A percentile compares a stretch with the other conserved stretches of the same genome.
These are phyloP conservation scores for Achaetomium macrosporum DNA, from an alignment of 2,329 filamentous ascomycete genomes.

Conservation along the genomic window DNA sequence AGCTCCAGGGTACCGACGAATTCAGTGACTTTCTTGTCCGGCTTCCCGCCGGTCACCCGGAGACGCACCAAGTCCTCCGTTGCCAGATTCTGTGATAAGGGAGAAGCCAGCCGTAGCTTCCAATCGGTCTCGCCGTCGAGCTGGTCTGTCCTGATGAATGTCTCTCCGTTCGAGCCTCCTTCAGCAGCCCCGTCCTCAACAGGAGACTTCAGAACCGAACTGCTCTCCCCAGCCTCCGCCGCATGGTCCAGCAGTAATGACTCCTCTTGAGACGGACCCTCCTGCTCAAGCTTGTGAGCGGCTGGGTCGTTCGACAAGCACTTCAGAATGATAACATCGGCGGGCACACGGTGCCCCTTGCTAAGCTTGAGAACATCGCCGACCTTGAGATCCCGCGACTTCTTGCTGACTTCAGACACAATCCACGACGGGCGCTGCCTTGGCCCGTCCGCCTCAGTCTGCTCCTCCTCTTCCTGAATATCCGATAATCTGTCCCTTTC, in stretches of 20 bases:
- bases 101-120: conserved; percentile 87
- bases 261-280: conserved; percentile 33
- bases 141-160: conserved; percentile 96
- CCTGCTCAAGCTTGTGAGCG: conserved; percentile 28
- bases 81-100: conserved; percentile 73
- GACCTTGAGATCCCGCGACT: conserved; percentile 83
- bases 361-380: conserved; percentile 90
- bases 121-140: conserved; percentile 97
- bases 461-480: conserved; percentile 64
- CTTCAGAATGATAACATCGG: conserved; percentile 89
- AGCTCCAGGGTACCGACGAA: conserved; percentile 88
- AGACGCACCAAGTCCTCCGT: conserved; percentile 65
- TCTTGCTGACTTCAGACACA: conserved; percentile 65
- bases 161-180: conserved; percentile 62
- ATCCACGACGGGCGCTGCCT: conserved; percentile 38
- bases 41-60: conserved; percentile 76
- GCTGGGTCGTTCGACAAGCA: conserved; percentile 41
- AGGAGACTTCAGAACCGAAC: conserved; percentile 24
- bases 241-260: conserved; percentile 38
- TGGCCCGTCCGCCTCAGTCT: conserved; percentile 38
- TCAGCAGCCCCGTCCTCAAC: conserved; percentile 25
- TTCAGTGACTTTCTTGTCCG: conserved; percentile 89
- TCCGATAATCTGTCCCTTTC: conserved; percentile 50
- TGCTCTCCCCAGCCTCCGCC: conserved; percentile 14
- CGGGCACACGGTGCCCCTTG: conserved; percentile 89